Evolutionary conservation across 768 basidiomycete genomes (phyloP), one percentile per base, ranked within the genome.

Genomic region (Collybia sp.): DNA sequence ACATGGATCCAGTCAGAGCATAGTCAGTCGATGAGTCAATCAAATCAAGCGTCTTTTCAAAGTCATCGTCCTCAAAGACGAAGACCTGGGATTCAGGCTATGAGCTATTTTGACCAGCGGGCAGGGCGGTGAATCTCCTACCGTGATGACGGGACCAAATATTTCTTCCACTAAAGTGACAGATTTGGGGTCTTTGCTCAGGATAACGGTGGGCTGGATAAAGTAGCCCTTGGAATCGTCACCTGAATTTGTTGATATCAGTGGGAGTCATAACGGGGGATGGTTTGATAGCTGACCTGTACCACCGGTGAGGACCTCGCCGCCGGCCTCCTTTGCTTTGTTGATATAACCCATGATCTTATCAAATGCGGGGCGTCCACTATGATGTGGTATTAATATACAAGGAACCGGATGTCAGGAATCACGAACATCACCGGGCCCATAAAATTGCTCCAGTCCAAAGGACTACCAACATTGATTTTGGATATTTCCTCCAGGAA

Each of bases 1-100:
- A 92, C 91, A 96, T 90, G 10, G 94, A 72, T 31, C 96, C 96
- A n/a, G 96, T 99, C 20, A 99, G 71, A 2, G 83, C 96, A 64
- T 99, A 99, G 39, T 76, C 69, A 25, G 93, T 88, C 0, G 94
- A 89, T 16, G 72, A 71, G 68, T 98, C 88, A 59, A 98, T 83
- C 42, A 98, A 68, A 35, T 92, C 83, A 52, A 91, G 77, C 0
- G 88, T 95, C 67, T 88, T 72, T 49, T 96, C 92, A 53, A 78
- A 96, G 47, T 95, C 79, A 15, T 67, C 76, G 59, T 98, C 95
- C 49, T 92, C 82, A 62, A 85, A 99, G 2, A 97, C 84, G 66
- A 80, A 97, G 47, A 88, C 79, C 86, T 90, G 53, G 25, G 19
- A 18, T n/a, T 16, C n/a, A 38, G 3, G 25, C 8, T 25, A 19